Evolutionary conservation across 2,329 filamentous ascomycete species (phyloP).

Genomic region (Penicillium sp.): DNA sequence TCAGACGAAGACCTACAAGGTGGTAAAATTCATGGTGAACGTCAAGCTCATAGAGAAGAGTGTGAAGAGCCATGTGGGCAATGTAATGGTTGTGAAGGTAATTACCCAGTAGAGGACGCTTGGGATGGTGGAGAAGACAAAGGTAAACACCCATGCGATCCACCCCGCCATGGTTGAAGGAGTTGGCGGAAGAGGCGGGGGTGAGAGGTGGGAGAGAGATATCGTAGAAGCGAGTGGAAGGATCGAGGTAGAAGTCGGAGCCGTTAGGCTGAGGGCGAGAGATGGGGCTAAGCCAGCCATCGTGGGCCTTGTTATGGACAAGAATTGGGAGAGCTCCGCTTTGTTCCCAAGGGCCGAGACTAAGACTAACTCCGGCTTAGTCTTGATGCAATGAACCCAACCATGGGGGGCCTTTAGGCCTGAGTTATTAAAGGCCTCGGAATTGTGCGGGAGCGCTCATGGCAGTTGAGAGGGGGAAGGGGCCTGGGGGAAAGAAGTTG

Average conservation of each 20-base stretch:
- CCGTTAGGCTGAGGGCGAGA: constrained; percentile 20
- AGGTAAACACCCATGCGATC: constrained; percentile 49
- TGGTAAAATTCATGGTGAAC: constrained; percentile 98
- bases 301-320: constrained; percentile 11
- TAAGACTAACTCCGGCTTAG: constrained; percentile 1
- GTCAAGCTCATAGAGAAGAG: constrained; percentile 90
- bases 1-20: constrained; percentile 60
- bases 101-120: constrained; percentile 70
- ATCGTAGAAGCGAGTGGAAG: constrained; percentile 16
- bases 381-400: neutral
- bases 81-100: constrained; percentile 78
- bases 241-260: constrained; percentile 15
- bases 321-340: constrained; percentile 16
- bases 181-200: constrained; percentile 30
- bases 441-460: constrained; percentile 21
- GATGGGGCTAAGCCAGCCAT: constrained; percentile 22
- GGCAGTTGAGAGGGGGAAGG: neutral
- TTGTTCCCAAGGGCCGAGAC: constrained; percentile 4
- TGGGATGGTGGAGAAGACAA: constrained; percentile 53
- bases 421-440: constrained; percentile 11
- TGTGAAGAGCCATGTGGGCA: constrained; percentile 84
- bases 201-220: constrained; percentile 19
- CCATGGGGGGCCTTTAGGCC: constrained; percentile 4
- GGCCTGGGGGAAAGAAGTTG: neutral
- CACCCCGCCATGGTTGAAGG: constrained; percentile 43